Evolutionary conservation across 2,329 filamentous ascomycete species (phyloP).

Genomic region (Cladobotryum mycophilum): DNA sequence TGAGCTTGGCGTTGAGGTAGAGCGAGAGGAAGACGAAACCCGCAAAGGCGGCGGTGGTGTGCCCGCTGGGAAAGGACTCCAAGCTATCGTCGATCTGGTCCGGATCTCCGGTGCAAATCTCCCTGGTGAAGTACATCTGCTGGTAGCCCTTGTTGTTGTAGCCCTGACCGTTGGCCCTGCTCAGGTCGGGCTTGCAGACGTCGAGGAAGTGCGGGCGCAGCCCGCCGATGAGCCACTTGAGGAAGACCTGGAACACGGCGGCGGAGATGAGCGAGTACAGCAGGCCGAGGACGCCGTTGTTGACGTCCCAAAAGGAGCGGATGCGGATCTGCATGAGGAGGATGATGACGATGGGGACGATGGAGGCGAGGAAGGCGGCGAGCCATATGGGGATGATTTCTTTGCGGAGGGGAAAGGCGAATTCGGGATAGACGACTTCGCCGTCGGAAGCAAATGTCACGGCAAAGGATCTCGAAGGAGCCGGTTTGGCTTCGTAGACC

Average conservation of each 20-base stretch:
- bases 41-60: constrained; percentile 67
- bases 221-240: constrained; percentile 71
- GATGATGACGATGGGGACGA: constrained; percentile 61
- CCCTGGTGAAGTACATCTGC: constrained; percentile 61
- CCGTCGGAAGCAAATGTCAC: constrained; percentile 57
- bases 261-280: constrained; percentile 64
- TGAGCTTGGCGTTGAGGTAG: constrained; percentile 74
- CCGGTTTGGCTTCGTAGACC: constrained; percentile 59
- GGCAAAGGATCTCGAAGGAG: constrained; percentile 63
- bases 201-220: constrained; percentile 65
- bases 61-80: constrained; percentile 67
- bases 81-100: constrained; percentile 62
- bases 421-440: constrained; percentile 63
- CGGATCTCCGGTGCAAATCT: constrained; percentile 62
- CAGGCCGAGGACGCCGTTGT: constrained; percentile 64
- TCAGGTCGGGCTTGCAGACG: constrained; percentile 55
- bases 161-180: constrained; percentile 19
- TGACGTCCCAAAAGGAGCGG: constrained; percentile 62
- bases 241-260: constrained; percentile 69
- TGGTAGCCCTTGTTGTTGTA: constrained; percentile 48
- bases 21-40: constrained; percentile 65
- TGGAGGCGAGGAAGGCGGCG: constrained; percentile 57
- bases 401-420: constrained; percentile 63
- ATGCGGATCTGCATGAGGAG: constrained; percentile 61
- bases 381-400: constrained; percentile 68